Base-by-base conservation (phyloP, 129 eudicot species). In the Tagetes erecta region DNA sequence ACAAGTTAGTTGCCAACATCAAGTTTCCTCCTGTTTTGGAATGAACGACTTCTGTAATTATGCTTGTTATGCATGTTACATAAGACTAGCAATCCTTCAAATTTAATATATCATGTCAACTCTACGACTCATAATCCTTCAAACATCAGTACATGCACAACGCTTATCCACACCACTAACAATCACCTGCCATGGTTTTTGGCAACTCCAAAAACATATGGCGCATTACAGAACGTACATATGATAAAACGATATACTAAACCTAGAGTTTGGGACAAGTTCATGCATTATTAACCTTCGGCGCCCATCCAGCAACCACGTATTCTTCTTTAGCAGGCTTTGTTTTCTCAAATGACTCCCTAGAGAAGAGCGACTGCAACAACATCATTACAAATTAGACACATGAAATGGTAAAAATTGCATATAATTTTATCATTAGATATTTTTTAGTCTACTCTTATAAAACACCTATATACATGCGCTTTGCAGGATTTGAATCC, bases 261-360 rank as follows among this genome's bases (percentile, higher is more conserved):
- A 64, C 0, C 69, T 73, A 78, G 14, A 84, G 47, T 27, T 64
- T 76, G 38, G 75, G 39, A 68, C 12, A 13, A 45, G 41, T 80
- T 87, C 88, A 87, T 76, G 88, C 71, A 56, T 80, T 84, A 56
- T 82, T 84, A 49, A 87, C 83, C 78, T 87, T 87, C 13, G 86
- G 84, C 8, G 76, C 87, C 89, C 93, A 88, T 64, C 93, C 95
- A 30, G 91, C 95, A 81, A 85, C 20, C 42, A 88, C 84, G 34
- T 81, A 39, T 46, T 88, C 88, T 64, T 88, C 88, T 71, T 89
- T 80, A 34, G 84, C 81, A 72, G 89, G 71, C 56, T 74, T 77
- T 12, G 95, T 91, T 72, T 91, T 91, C 87, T 76, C 75, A 67
- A 91, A 91, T 3, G 92, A 84, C 81, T 80, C 88, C 35, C 78